Conservation (phyloP, 768 basidiomycete species). For the Amanita phalloides region DNA sequence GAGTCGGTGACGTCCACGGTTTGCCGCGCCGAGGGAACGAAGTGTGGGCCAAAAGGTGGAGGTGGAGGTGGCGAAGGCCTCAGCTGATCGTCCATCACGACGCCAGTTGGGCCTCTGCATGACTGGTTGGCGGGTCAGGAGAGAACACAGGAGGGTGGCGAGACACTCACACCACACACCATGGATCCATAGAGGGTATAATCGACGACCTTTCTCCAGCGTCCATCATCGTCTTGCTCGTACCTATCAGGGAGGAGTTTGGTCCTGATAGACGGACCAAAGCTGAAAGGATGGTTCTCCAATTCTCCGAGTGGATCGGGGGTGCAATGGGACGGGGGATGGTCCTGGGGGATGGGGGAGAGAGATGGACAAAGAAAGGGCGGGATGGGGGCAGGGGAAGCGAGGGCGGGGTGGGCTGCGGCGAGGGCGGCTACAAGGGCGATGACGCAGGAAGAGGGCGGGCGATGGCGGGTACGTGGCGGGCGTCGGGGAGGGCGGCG, state of each 20-base stretch:
- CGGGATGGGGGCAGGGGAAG: constrained; percentile 32
- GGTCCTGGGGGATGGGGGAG: constrained; percentile 7
- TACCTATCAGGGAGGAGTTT: constrained; percentile 44
- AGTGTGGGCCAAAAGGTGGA: constrained; percentile 10
- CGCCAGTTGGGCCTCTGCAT: constrained; percentile 17
- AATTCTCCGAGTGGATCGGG: not conserved
- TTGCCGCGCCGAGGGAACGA: constrained; percentile 11
- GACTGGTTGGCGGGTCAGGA: constrained; percentile 6
- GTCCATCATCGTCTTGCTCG: constrained; percentile 37
- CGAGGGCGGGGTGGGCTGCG: constrained; percentile 32
- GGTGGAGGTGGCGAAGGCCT: constrained; percentile 12
- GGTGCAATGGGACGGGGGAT: constrained; percentile 3
- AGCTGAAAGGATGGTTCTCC: not conserved
- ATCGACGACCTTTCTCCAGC: constrained; percentile 42
- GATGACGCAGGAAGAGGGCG: constrained; percentile 39
- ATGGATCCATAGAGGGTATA: constrained; percentile 70
- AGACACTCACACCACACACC: constrained; percentile 37
- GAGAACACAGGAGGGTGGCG: not conserved
- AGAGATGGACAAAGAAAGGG: constrained; percentile 31
- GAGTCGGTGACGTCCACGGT: constrained; percentile 19
- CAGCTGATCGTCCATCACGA: constrained; percentile 23
- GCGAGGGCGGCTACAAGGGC: constrained; percentile 48
- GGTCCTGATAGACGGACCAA: not conserved
- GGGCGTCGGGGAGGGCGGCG: constrained; percentile 14
- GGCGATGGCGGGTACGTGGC: constrained; percentile 13